Conservation (phyloP, 2,329 filamentous ascomycete species). For the Sporothrix luriei region DNA sequence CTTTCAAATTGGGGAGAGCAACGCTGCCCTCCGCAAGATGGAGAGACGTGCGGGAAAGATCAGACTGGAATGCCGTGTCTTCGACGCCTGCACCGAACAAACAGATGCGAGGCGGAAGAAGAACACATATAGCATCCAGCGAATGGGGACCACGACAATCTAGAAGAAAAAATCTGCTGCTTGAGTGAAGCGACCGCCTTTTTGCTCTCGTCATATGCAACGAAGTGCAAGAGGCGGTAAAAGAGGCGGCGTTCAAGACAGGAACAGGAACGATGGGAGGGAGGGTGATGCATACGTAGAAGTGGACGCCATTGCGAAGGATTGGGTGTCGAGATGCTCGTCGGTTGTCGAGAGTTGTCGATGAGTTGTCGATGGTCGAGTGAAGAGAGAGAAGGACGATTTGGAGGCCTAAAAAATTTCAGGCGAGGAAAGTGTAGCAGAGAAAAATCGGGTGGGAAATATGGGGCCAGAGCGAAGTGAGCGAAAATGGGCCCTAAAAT, state of each 20-base stretch:
- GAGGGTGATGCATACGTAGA: slow-evolving; percentile 35
- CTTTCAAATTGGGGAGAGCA: slow-evolving; percentile 57
- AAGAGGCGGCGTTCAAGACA: background rate
- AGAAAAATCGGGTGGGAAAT: slow-evolving; percentile 11
- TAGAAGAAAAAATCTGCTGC: slow-evolving; percentile 50
- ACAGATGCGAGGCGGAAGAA: background rate
- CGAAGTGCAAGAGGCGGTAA: background rate
- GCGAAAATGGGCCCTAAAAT: slow-evolving; percentile 16
- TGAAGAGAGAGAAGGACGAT: slow-evolving; percentile 16
- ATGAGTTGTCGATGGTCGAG: slow-evolving; percentile 25
- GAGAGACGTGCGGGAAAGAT: slow-evolving; percentile 69
- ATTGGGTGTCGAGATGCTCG: slow-evolving; percentile 25
- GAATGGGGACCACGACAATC: slow-evolving; percentile 82
- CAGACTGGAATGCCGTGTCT: slow-evolving; percentile 67
- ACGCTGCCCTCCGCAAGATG: slow-evolving; percentile 51
- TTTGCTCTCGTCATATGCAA: background rate
- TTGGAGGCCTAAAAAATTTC: slow-evolving; percentile 24
- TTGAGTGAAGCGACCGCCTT: slow-evolving; percentile 22
- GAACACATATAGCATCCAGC: slow-evolving; percentile 55
- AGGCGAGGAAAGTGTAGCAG: background rate
- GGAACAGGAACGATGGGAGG: slow-evolving; percentile 8
- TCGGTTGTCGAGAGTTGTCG: slow-evolving; percentile 25
- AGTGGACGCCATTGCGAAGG: slow-evolving; percentile 32
- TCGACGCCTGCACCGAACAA: background rate
- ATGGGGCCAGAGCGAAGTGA: slow-evolving; percentile 8